Evolutionary conservation across 257 asterid genomes (phyloP).

Genomic region (Solanum okadae): DNA sequence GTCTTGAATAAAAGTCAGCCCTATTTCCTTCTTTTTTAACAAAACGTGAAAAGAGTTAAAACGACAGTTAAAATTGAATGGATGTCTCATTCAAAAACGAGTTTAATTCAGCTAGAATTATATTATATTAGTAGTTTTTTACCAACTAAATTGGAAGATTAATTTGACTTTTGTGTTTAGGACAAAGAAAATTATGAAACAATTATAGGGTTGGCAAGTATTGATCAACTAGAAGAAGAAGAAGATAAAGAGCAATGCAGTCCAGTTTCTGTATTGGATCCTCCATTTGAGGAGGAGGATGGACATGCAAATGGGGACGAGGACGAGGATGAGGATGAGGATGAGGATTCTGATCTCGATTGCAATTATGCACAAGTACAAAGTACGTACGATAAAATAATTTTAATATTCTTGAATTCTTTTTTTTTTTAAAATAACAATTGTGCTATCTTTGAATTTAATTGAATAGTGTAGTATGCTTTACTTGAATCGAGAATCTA

Average conservation of each 20-base stretch:
- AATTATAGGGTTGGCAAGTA: not conserved
- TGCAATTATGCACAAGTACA: constrained; percentile 64
- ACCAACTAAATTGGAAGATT: not conserved
- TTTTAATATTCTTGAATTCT: not conserved
- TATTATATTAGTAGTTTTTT: not conserved
- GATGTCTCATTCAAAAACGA: not conserved
- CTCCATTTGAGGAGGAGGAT: constrained; percentile 50
- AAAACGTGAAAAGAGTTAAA: not conserved
- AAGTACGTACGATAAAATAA: constrained; percentile 35
- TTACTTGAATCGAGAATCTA: no score
- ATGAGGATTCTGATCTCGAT: constrained; percentile 17
- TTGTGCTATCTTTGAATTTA: not conserved
- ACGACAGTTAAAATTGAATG: not conserved
- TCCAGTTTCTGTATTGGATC: constrained; percentile 68
- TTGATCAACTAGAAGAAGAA: constrained; percentile 28
- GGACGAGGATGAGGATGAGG: not conserved
- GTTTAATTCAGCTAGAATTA: not conserved
- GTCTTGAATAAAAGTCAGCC: not conserved
- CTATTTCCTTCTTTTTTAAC: no score
- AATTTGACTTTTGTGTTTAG: constrained; percentile 8
- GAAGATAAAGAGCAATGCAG: constrained; percentile 80
- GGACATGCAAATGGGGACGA: constrained; percentile 21
- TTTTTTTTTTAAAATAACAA: not conserved
- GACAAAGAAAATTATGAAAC: constrained; percentile 19
- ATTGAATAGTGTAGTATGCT: not conserved